A percentile compares a stretch with the other conserved stretches of the same genome.
Evolutionary conservation across 129 eudicot species (phyloP).

Genomic region (Flaveria bidentis): DNA sequence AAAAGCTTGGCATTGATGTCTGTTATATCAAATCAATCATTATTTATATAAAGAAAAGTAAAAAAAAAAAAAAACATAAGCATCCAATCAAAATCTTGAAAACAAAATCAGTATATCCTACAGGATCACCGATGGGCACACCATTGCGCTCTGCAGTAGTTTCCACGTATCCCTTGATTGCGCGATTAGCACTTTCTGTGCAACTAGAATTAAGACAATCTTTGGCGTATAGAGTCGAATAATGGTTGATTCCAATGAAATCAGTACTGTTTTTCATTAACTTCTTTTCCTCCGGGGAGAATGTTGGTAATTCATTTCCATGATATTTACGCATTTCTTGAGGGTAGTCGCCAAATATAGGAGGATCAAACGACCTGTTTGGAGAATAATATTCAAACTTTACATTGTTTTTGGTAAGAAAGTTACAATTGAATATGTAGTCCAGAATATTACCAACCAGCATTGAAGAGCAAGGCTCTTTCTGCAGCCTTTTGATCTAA

Average conservation of each 20-base stretch:
- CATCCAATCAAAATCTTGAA: not conserved
- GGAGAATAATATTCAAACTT: not conserved
- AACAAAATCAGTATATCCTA: slow-evolving; percentile 16
- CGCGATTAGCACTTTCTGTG: slow-evolving; percentile 40
- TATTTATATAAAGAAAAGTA: not conserved
- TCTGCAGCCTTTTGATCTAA: slow-evolving; percentile 48
- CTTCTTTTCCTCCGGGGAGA: slow-evolving; percentile 53
- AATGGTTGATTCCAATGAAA: slow-evolving; percentile 79
- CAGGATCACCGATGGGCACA: slow-evolving; percentile 64
- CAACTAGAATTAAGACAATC: slow-evolving; percentile 65
- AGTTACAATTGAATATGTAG: too few relatives aligned
- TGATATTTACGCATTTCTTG: slow-evolving; percentile 54
- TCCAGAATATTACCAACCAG: slow-evolving; percentile 49
- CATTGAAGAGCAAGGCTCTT: slow-evolving; percentile 50
- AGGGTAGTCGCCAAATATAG: slow-evolving; percentile 83
- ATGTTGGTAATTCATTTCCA: slow-evolving; percentile 58
- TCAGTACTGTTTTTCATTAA: slow-evolving; percentile 57
- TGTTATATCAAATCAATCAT: slow-evolving; percentile 26
- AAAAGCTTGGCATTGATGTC: slow-evolving; percentile 48
- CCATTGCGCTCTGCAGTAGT: slow-evolving; percentile 58
- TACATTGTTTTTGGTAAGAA: too few relatives aligned
- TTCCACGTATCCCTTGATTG: slow-evolving; percentile 47
- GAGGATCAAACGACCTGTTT: slow-evolving; percentile 73
- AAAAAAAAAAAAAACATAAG: not conserved
- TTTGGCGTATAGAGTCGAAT: slow-evolving; percentile 60